These are phyloP conservation scores for Candida oleophila DNA, from an alignment of 805 yeast species.

Conservation along the genomic window DNA sequence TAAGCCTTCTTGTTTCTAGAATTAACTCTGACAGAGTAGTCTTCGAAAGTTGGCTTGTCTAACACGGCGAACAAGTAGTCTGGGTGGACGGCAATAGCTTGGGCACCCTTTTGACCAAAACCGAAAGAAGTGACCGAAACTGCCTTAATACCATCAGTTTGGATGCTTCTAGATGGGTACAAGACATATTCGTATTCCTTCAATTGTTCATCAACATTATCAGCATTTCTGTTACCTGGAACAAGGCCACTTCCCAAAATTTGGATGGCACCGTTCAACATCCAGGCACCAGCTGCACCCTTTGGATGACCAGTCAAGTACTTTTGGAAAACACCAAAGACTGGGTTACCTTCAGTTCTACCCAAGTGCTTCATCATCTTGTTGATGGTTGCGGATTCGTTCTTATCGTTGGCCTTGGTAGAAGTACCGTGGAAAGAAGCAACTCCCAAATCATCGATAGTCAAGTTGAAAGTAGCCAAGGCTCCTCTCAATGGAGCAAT, in stretches of 20 bases:
- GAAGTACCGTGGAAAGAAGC: slow-evolving; percentile 99
- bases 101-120: slow-evolving; percentile 99
- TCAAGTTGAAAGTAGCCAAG: slow-evolving; percentile 87
- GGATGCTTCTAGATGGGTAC: slow-evolving; percentile 90
- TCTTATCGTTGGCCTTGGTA: slow-evolving; percentile 97
- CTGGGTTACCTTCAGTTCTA: slow-evolving; percentile 96
- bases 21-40: slow-evolving; percentile 67
- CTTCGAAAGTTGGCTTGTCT: slow-evolving; percentile 66
- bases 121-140: slow-evolving; percentile 97
- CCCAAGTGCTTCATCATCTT: slow-evolving; percentile 94
- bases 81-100: slow-evolving; percentile 87
- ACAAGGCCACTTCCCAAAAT: slow-evolving; percentile 88
- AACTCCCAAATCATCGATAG: slow-evolving; percentile 92
- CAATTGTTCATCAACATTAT: slow-evolving; percentile 81
- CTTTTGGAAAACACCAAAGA: slow-evolving; percentile 97
- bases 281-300: slow-evolving; percentile 99
- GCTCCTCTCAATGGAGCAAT: slow-evolving; percentile 98
- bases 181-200: slow-evolving; percentile 85
- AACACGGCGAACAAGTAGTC: slow-evolving; percentile 89
- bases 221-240: slow-evolving; percentile 99
- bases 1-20: slow-evolving; percentile 86
- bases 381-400: slow-evolving; percentile 90
- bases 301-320: slow-evolving; percentile 99
- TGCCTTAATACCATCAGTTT: slow-evolving; percentile 97
- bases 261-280: slow-evolving; percentile 98